phyloP scores from a whole-genome alignment of 1,284 basidiomycete species.

The Ustilago cynodontis region DNA sequence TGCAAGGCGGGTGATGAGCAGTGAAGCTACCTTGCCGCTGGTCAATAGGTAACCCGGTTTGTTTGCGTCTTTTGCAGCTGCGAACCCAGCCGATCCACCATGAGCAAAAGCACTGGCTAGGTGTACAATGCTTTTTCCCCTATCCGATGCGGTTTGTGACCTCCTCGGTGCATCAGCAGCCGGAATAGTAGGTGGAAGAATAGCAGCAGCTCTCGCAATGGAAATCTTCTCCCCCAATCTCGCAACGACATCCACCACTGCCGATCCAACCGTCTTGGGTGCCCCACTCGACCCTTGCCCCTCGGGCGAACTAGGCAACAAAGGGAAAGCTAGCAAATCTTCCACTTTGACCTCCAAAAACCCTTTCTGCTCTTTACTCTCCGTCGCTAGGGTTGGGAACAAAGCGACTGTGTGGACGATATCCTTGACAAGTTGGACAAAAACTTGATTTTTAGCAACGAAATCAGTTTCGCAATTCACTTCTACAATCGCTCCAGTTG shows the following conservation, averaged over 20 bases:
- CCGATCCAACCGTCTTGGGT: conserved; percentile 76
- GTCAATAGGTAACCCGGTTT: conserved; percentile 49
- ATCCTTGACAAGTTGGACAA: conserved; percentile 81
- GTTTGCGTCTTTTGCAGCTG: conserved; percentile 72
- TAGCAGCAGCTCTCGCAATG: conserved; percentile 79
- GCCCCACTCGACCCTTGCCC: conserved; percentile 67
- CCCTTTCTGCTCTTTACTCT: background rate
- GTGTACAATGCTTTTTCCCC: conserved; percentile 49
- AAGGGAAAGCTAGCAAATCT: conserved; percentile 67
- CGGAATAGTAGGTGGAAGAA: conserved; percentile 75
- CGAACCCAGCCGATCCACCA: conserved; percentile 72
- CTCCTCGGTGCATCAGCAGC: conserved; percentile 39
- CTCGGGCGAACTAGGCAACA: conserved; percentile 48
- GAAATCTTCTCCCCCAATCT: conserved; percentile 91
- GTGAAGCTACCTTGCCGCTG: conserved; percentile 55
- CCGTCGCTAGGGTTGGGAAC: conserved; percentile 74
- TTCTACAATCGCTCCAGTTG: conserved; percentile 86
- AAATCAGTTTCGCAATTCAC: conserved; percentile 98
- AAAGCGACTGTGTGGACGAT: conserved; percentile 89
- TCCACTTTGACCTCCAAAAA: conserved; percentile 47
- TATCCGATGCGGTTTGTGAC: conserved; percentile 17
- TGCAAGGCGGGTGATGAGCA: conserved; percentile 46
- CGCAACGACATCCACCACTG: conserved; percentile 83
- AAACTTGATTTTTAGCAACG: conserved; percentile 88
- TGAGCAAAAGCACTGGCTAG: conserved; percentile 84